phyloP scores from a whole-genome alignment of 2,329 filamentous ascomycete species.

The Aspergillus chevalieri region DNA sequence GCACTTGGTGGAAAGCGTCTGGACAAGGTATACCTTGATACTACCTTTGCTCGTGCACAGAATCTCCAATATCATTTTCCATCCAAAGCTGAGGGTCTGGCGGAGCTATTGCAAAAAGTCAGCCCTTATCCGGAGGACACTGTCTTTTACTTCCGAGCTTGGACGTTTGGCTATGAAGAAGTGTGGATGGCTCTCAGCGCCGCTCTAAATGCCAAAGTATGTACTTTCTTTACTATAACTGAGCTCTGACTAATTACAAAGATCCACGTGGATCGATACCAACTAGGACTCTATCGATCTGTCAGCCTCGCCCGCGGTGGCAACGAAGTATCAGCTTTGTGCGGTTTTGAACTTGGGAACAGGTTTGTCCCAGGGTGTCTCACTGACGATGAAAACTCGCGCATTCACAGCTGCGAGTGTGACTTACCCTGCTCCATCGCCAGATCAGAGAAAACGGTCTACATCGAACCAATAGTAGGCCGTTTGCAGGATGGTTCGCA shows the following conservation, averaged over 20 bases:
- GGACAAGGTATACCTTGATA: slow-evolving; percentile 84
- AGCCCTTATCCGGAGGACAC: slow-evolving; percentile 64
- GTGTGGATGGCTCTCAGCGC: slow-evolving; percentile 79
- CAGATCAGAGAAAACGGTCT: slow-evolving; percentile 54
- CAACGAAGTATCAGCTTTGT: slow-evolving; percentile 61
- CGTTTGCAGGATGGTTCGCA: slow-evolving; percentile 53
- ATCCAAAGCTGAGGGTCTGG: slow-evolving; percentile 67
- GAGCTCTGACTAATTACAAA: slow-evolving; percentile 20
- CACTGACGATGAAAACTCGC: slow-evolving; percentile 55
- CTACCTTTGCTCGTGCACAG: slow-evolving; percentile 60
- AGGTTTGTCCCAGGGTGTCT: slow-evolving; percentile 63
- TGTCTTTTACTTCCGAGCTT: slow-evolving; percentile 75
- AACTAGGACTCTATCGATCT: slow-evolving; percentile 64
- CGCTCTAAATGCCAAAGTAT: slow-evolving; percentile 58
- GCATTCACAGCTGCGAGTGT: slow-evolving; percentile 81
- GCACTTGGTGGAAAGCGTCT: slow-evolving; percentile 59
- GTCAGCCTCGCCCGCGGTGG: slow-evolving; percentile 46
- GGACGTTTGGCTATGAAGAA: slow-evolving; percentile 92
- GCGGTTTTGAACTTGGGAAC: slow-evolving; percentile 72
- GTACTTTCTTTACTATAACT: neutral
- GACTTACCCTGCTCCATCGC: slow-evolving; percentile 45
- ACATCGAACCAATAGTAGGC: slow-evolving; percentile 71
- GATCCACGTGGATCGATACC: slow-evolving; percentile 80
- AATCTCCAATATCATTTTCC: slow-evolving; percentile 49
- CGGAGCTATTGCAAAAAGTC: slow-evolving; percentile 66